Base-by-base conservation (phyloP, 75 land plant species). In the Pseudotsuga menziesii region DNA sequence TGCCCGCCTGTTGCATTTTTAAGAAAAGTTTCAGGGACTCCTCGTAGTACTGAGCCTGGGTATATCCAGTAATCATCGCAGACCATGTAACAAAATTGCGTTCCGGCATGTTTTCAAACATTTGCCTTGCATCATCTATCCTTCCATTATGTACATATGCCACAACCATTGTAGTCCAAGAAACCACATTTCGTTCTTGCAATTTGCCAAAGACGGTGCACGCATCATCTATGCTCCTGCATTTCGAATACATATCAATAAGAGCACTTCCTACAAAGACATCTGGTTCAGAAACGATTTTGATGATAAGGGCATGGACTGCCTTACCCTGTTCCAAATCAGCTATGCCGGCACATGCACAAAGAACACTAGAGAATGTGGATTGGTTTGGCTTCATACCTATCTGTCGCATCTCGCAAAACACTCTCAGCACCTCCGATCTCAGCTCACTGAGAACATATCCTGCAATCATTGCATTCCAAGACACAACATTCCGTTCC, bases 31-130 rank as follows among this genome's bases (percentile, higher is more conserved):
- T 64, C 67, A 89, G 61, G 32, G 85, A 85, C 35, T 81, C 66
- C 26, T 74, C 48, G 6, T 80, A 75, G 54, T 82, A 73, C 22
- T 88, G 91, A 66, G 20, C 39, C 27, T 89, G 89, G 9, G 88
- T 58, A 86, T 83, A 90, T 7, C 85, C 92, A 59, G 78, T 81
- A 56, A 91, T 90, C 78, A 91, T 39, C 52, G 92, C 82, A 86
- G 84, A 90, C 88, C 92, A 91, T 48, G 88, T 79, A 13, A 90
- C 85, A 25, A 85, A 52, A 79, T 90, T 88, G 22, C 23, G 61
- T 44, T n/a, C 57, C 15, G 69, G 60, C 63, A 88, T 59, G 5
- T 57, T 64, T 61, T 88, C 74, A 73, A 91, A 91, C 19, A 89
- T 15, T 16, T 56, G 52, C 64, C 74, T 55, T 7, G 93, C 91